These are phyloP conservation scores for Daedaleopsis sinensis DNA, from an alignment of 768 basidiomycete genomes.

Conservation along the genomic window DNA sequence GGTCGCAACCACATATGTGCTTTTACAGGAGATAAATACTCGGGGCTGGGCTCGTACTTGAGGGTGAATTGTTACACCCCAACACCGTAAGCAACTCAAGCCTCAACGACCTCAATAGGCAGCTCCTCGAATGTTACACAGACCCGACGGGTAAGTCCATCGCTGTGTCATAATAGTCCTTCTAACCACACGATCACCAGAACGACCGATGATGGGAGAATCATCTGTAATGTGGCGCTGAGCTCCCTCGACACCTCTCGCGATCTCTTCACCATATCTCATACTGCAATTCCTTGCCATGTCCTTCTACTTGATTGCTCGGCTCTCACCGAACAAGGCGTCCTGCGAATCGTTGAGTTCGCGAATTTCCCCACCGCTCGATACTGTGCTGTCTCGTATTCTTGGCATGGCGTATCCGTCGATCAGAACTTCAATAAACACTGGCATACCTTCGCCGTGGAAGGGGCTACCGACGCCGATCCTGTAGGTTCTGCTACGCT, in stretches of 20 bases:
- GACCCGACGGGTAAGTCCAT: too few species aligned
- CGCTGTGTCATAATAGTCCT: too few species aligned
- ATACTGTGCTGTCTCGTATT: constrained; percentile 17
- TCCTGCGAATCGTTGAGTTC: constrained; percentile 14
- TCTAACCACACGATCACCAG: too few species aligned
- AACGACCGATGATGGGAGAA: not conserved
- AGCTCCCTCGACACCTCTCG: not conserved
- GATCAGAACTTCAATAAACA: not conserved
- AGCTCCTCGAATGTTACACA: too few species aligned
- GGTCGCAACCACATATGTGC: too few species aligned
- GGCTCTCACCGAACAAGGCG: not conserved
- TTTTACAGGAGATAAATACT: too few species aligned
- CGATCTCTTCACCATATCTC: constrained; percentile 1
- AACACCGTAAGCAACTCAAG: too few species aligned
- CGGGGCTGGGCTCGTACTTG: too few species aligned
- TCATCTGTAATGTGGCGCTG: not conserved
- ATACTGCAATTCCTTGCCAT: not conserved
- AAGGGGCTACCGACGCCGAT: constrained; percentile 10
- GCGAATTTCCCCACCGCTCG: not conserved
- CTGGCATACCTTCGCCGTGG: constrained; percentile 8
- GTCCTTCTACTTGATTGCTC: constrained; percentile 12
- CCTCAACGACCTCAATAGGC: too few species aligned
- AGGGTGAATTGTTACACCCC: too few species aligned
- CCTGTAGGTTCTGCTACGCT: constrained; percentile 10
- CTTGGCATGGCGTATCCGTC: constrained; percentile 10